Percentiles rank a stretch among this genome's conserved stretches.
Conservation (phyloP, 768 basidiomycete genomes). For the Boletus reticuloceps region DNA sequence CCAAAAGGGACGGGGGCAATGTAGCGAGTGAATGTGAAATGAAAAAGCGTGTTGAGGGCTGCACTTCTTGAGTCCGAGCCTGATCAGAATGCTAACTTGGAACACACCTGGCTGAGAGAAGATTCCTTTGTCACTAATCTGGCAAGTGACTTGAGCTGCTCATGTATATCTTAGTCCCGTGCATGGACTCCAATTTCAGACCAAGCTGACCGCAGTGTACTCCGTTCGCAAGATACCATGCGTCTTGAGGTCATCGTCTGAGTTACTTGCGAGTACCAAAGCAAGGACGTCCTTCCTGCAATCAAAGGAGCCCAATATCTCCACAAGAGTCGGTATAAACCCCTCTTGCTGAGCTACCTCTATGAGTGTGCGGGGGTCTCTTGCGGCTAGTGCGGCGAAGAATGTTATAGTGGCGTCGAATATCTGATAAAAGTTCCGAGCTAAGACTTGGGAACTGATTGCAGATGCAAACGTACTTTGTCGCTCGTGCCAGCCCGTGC, state of each 20-base stretch:
- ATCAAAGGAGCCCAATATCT: constrained; percentile 35
- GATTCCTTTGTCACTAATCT: constrained; percentile 36
- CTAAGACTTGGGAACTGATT: not conserved
- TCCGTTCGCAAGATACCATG: constrained; percentile 60
- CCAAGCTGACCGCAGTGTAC: constrained; percentile 44
- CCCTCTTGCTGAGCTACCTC: constrained; percentile 46
- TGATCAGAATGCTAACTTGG: not conserved
- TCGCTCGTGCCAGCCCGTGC: constrained; percentile 61
- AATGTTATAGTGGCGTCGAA: constrained; percentile 62
- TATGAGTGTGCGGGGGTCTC: constrained; percentile 51
- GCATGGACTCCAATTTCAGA: not conserved
- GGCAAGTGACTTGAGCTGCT: constrained; percentile 37
- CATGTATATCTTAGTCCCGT: constrained; percentile 5
- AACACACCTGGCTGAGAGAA: constrained; percentile 17
- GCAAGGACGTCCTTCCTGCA: constrained; percentile 48
- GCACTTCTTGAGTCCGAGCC: constrained; percentile 5
- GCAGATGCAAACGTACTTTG: constrained; percentile 43
- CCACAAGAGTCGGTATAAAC: constrained; percentile 43
- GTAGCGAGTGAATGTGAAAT: constrained; percentile 47
- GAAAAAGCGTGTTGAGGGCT: constrained; percentile 58
- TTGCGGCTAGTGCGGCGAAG: constrained; percentile 61
- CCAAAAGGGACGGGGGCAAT: constrained; percentile 46
- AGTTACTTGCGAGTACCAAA: constrained; percentile 34
- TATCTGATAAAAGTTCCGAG: constrained; percentile 40
- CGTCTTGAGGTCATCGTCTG: constrained; percentile 46